Evolutionary conservation across 768 basidiomycete species (phyloP).

Genomic region (Mycena rebaudengoi): DNA sequence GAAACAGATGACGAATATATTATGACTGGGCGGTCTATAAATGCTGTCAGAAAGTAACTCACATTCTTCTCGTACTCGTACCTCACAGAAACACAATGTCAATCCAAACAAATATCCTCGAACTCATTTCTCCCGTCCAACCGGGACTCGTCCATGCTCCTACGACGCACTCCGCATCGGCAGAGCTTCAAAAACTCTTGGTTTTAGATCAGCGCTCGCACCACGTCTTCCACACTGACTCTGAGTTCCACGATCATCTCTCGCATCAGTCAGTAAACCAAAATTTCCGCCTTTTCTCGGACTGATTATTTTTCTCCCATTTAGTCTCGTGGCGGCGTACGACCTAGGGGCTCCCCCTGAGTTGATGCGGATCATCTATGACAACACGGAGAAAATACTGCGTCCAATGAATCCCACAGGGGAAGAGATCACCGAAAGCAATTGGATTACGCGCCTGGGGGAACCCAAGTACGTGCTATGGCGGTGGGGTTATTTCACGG

Average conservation of each 20-base stretch:
- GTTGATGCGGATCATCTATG: conserved; percentile 46
- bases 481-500: background rate
- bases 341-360: conserved; percentile 49
- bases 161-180: conserved; percentile 37
- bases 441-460: conserved; percentile 47
- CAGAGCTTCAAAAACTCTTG: conserved; percentile 41
- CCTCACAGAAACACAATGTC: too few relatives aligned
- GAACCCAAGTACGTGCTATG: conserved; percentile 42
- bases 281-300: background rate
- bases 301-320: background rate
- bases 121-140: too few relatives aligned
- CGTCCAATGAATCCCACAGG: conserved; percentile 38
- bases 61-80: too few relatives aligned
- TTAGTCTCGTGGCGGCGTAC: conserved; percentile 53
- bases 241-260: conserved; percentile 52
- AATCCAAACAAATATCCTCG: too few relatives aligned
- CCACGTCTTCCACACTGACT: conserved; percentile 46
- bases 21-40: too few relatives aligned
- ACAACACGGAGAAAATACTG: conserved; percentile 33
- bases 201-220: conserved; percentile 45
- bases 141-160: conserved; percentile 18
- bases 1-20: too few relatives aligned
- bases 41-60: too few relatives aligned
- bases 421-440: conserved; percentile 31
- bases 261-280: conserved; percentile 50